Percentiles rank a stretch among this genome's conserved stretches.
phyloP scores from a whole-genome alignment of 2,329 filamentous ascomycete genomes.

The Phyllosticta paracitricarpa region DNA sequence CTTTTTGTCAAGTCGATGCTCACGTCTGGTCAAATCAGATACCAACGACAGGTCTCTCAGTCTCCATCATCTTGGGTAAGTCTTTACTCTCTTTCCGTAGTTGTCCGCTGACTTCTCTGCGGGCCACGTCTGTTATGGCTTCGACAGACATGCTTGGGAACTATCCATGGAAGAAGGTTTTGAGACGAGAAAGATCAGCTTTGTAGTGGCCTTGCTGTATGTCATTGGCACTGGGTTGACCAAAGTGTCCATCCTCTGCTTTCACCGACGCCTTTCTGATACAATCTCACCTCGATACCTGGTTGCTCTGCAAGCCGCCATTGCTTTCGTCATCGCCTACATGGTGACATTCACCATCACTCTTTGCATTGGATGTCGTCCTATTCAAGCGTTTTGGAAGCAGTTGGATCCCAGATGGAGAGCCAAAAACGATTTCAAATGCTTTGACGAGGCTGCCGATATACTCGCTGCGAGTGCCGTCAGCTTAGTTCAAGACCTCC shows the following conservation, averaged over 20 bases:
- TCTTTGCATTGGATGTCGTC: constrained; percentile 29
- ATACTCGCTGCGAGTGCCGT: constrained; percentile 30
- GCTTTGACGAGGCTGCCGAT: constrained; percentile 29
- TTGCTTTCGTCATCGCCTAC: constrained; percentile 30
- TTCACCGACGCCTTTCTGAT: constrained; percentile 32
- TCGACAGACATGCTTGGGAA: constrained; percentile 6
- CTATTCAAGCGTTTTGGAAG: constrained; percentile 32
- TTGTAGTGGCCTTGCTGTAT: constrained; percentile 20
- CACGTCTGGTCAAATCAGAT: not conserved
- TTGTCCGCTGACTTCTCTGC: not conserved
- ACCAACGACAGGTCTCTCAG: not conserved
- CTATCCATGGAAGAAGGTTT: not conserved
- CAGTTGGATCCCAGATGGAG: constrained; percentile 26
- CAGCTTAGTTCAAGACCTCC: constrained; percentile 30
- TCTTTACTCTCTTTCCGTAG: no score
- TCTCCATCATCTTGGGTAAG: not conserved
- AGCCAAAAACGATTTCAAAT: constrained; percentile 21
- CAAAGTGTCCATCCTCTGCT: constrained; percentile 27
- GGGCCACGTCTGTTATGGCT: not conserved
- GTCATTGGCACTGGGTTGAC: constrained; percentile 20
- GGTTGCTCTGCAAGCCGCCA: constrained; percentile 27
- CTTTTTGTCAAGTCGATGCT: not conserved
- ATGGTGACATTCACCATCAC: constrained; percentile 27
- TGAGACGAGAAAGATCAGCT: constrained; percentile 6
- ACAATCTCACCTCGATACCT: constrained; percentile 27